Evolutionary conservation across 208 protist species (phyloP).

Genomic region (Phytomonas sp.): DNA sequence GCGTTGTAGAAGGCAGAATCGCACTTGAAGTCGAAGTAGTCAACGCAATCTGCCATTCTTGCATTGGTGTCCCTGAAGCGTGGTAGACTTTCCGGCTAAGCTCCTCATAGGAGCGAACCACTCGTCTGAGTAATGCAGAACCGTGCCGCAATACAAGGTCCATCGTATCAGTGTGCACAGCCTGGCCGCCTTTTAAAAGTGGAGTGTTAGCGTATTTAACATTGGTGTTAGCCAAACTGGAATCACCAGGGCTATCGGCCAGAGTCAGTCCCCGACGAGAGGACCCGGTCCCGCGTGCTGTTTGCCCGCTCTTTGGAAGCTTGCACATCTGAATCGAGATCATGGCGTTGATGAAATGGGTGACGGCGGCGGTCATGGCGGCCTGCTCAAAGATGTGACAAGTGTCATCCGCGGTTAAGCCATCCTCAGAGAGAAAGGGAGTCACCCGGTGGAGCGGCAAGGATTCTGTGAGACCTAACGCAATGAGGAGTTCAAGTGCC

Average conservation of each 20-base stretch:
- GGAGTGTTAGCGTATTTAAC: neutral
- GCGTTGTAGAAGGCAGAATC: neutral
- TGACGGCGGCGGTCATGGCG: neutral
- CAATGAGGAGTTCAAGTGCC: conserved; percentile 18
- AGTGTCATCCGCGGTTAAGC: neutral
- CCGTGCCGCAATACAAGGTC: conserved; percentile 21
- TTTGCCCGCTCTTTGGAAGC: neutral
- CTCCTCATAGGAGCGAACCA: conserved; percentile 13
- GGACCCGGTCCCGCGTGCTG: neutral
- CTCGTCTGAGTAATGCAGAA: conserved; percentile 9
- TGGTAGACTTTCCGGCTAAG: conserved; percentile 16
- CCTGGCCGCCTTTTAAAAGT: neutral
- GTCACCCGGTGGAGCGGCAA: conserved; percentile 10
- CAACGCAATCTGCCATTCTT: neutral
- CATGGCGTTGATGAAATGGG: neutral
- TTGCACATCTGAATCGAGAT: neutral
- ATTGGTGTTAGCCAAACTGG: neutral
- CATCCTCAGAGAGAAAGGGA: conserved; percentile 6
- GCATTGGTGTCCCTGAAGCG: neutral
- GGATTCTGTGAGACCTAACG: conserved; percentile 11
- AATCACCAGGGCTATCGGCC: neutral
- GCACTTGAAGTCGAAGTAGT: neutral
- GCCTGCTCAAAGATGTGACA: neutral
- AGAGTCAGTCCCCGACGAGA: neutral
- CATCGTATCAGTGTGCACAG: conserved; percentile 16